Evolutionary conservation across 257 asterid species (phyloP).

Genomic region (Osmanthus fragrans): DNA sequence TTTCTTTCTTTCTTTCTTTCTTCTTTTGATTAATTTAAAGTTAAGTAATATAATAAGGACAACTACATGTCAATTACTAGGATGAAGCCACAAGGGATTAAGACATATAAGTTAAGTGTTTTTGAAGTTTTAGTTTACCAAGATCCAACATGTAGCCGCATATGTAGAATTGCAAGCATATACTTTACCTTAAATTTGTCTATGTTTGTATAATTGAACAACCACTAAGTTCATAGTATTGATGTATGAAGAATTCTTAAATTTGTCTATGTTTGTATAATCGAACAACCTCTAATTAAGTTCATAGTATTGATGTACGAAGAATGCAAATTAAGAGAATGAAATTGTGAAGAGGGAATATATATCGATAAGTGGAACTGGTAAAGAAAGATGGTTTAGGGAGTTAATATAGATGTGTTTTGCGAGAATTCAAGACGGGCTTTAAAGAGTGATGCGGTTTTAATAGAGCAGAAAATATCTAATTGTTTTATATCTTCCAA

Average conservation of each 20-base stretch:
- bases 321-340: too few relatives aligned
- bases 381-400: too few relatives aligned
- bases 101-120: not conserved
- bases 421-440: too few relatives aligned
- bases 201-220: constrained; percentile 1
- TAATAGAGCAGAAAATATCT: too few relatives aligned
- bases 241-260: not conserved
- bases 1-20: not conserved
- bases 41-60: not conserved
- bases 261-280: not conserved
- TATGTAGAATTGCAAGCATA: not conserved
- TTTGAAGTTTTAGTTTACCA: not conserved
- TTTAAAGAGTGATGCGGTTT: too few relatives aligned
- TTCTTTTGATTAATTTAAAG: not conserved
- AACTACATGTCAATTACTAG: not conserved
- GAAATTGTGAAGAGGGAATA: too few relatives aligned
- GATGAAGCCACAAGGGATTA: not conserved
- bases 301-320: not conserved
- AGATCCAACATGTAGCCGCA: not conserved
- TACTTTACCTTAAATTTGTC: not conserved
- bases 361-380: too few relatives aligned
- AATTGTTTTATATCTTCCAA: too few relatives aligned
- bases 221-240: not conserved
- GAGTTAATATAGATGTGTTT: too few relatives aligned
- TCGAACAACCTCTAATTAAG: constrained; percentile 11